Evolutionary conservation across 1,284 basidiomycete species (phyloP).

Genomic region (Trichosporon sp.): DNA sequence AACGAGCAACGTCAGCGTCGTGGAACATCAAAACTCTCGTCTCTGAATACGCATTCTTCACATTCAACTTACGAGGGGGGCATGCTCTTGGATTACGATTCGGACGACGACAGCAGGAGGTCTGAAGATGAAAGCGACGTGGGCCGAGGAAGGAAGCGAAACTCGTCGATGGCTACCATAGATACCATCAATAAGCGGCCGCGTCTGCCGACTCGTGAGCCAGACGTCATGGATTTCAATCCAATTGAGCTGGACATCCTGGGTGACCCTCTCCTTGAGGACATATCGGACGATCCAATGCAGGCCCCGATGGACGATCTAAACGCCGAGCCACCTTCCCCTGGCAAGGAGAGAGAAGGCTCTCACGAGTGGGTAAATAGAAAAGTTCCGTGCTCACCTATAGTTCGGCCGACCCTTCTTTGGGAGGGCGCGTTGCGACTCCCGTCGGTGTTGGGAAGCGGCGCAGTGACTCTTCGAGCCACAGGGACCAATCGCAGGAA

Average conservation of each 20-base stretch:
- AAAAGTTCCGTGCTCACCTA: background rate
- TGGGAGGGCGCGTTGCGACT: background rate
- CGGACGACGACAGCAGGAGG: constrained; percentile 10
- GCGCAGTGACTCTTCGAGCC: background rate
- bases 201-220: background rate
- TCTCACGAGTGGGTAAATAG: background rate
- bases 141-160: background rate
- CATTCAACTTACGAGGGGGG: background rate
- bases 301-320: background rate
- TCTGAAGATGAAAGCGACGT: background rate
- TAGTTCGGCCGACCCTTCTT: background rate
- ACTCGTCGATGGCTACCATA: background rate
- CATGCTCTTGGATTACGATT: background rate
- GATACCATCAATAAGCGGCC: background rate
- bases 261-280: background rate
- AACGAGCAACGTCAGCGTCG: constrained; percentile 20
- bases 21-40: constrained; percentile 28
- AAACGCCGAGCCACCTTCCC: background rate
- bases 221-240: background rate
- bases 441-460: background rate
- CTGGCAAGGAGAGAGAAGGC: background rate
- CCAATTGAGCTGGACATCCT: constrained; percentile 2
- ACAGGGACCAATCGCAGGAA: background rate
- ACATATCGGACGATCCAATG: background rate
- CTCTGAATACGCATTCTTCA: constrained; percentile 18